phyloP scores from a whole-genome alignment of 2,329 filamentous ascomycete species.

The Cordyceps tenuipes region DNA sequence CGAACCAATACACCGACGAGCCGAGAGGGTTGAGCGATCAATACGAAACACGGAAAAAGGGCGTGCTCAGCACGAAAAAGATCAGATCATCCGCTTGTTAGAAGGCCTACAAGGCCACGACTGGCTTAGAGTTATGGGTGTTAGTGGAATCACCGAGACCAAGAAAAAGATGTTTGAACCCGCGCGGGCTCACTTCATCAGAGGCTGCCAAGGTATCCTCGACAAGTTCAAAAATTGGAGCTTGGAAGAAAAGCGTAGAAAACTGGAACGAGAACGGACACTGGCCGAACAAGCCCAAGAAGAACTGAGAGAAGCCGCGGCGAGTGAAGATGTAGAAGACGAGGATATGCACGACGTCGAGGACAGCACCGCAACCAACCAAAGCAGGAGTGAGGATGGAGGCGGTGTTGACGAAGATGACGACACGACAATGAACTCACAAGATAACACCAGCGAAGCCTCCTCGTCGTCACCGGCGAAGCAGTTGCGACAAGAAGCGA shows the following conservation, averaged over 20 bases:
- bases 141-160: slow-evolving; percentile 74
- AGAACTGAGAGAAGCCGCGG: slow-evolving; percentile 27
- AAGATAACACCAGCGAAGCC: slow-evolving; percentile 47
- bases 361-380: slow-evolving; percentile 27
- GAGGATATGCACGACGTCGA: slow-evolving; percentile 22
- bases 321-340: slow-evolving; percentile 18
- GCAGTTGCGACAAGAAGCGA: slow-evolving; percentile 67
- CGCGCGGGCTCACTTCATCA: slow-evolving; percentile 76
- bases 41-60: slow-evolving; percentile 58
- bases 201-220: slow-evolving; percentile 70
- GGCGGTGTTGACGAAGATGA: slow-evolving; percentile 30
- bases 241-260: slow-evolving; percentile 77
- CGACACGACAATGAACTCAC: slow-evolving; percentile 25
- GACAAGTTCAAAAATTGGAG: slow-evolving; percentile 86
- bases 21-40: slow-evolving; percentile 51
- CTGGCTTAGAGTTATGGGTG: slow-evolving; percentile 87
- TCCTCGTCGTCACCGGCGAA: slow-evolving; percentile 44
- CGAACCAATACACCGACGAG: slow-evolving; percentile 46
- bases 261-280: slow-evolving; percentile 62
- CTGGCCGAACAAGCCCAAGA: slow-evolving; percentile 25
- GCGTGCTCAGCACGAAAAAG: slow-evolving; percentile 57
- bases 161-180: slow-evolving; percentile 82
- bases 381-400: slow-evolving; percentile 21
- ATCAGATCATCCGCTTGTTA: slow-evolving; percentile 57
- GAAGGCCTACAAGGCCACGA: slow-evolving; percentile 84